Evolutionary conservation across 2,329 filamentous ascomycete species (phyloP), one percentile per base, ranked within the genome.

Genomic region (Fusarium dlaminii): DNA sequence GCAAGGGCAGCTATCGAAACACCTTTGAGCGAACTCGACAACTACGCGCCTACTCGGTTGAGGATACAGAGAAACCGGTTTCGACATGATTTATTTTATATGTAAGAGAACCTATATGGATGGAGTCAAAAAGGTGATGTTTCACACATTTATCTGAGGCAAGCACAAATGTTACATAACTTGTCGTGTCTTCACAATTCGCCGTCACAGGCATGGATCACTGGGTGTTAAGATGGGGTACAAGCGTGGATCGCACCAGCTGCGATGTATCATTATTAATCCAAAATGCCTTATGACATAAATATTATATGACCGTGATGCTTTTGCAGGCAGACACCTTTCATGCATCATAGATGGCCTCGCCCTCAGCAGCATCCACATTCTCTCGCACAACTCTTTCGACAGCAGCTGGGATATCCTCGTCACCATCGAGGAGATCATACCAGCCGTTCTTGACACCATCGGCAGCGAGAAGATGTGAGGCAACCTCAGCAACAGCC

Each of bases 401-500:
- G 2, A 90, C 88, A 0, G 86, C 89, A 7, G 77, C 77, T 13
- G 81, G 82, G 2, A 86, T 78, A 5, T 86, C 84, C 70, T 89
- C 87, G 1, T 87, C 82, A 0, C 89, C 89, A 70, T 88, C 85
- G 9, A 89, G 73, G 77, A 90, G 80, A 77, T 91, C 89, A 36
- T 90, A 70, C 88, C 89, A 91, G 18, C 79, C 80, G 58, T 82
- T 89, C 81, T 83, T 84, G 30, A 86, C 79, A 11, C 83, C 83
- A 3, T 85, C 84, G 0, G 80, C 80, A 4, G 87, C 88, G 56
- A 93, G 83, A 70, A 91, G 82, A 72, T 86, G 82, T 15, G 88
- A 88, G 4, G 89, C 86, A 6, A 90, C 85, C 63, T 84, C 81
- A 12, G 91, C 92, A 15, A 93, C 91, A 75, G 88, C 86, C 61